Conservation (phyloP, 768 basidiomycete genomes). For the Tylopilus cervinicoccineus region DNA sequence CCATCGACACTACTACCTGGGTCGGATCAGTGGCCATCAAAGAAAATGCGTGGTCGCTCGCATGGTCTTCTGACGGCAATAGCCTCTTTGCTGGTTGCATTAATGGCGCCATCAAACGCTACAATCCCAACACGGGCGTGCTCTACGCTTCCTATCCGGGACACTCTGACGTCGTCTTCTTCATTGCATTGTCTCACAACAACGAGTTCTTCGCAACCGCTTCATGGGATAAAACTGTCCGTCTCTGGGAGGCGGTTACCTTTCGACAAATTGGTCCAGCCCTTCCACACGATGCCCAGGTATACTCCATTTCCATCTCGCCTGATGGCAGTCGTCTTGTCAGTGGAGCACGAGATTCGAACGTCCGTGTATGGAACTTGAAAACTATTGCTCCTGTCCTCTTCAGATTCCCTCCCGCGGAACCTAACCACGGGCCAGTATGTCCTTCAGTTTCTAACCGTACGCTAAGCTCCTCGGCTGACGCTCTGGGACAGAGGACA, state of each 20-base stretch:
- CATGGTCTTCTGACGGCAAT: constrained; percentile 15
- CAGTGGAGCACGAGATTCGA: constrained; percentile 14
- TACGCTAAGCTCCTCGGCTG: not conserved
- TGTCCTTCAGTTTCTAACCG: not conserved
- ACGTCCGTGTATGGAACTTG: constrained; percentile 16
- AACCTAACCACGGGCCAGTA: constrained; percentile 14
- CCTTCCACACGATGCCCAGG: constrained; percentile 11
- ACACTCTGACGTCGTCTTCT: constrained; percentile 19
- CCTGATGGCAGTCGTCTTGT: constrained; percentile 12
- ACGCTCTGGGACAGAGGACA: not conserved
- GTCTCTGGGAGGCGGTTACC: constrained; percentile 24
- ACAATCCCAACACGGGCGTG: constrained; percentile 4
- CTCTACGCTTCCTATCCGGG: constrained; percentile 1
- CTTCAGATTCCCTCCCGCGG: constrained; percentile 9
- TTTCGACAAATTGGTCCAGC: constrained; percentile 15
- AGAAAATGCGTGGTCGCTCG: constrained; percentile 20
- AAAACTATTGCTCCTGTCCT: constrained; percentile 10
- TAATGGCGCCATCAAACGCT: constrained; percentile 14
- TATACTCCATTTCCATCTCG: constrained; percentile 16
- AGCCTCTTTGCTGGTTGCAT: constrained; percentile 17
- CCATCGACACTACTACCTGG: not conserved
- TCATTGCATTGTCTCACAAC: constrained; percentile 18
- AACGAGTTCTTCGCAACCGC: constrained; percentile 24
- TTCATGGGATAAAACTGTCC: constrained; percentile 26
- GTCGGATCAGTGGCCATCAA: not conserved